A percentile compares a stretch with the other conserved stretches of the same genome.
phyloP scores from a whole-genome alignment of 352 stramenopile genomes.

The Pythium biforme region DNA sequence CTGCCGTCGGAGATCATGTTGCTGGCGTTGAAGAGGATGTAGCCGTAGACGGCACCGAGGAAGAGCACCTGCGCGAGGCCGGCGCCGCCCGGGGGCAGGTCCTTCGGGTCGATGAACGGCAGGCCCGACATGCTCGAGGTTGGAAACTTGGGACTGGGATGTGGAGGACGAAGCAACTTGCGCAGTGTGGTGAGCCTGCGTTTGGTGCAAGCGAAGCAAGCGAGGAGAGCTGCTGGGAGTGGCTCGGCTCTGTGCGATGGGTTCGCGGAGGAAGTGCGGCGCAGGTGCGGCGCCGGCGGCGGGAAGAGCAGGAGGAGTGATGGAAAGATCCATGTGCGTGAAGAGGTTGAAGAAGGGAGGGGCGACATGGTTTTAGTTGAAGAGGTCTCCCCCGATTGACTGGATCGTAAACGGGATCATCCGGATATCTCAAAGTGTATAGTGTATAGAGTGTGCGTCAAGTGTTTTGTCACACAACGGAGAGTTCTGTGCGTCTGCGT shows the following conservation, averaged over 20 bases:
- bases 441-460: conserved; percentile 3
- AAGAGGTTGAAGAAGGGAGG: not conserved
- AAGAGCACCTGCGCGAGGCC: conserved; percentile 92
- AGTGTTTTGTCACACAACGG: not conserved
- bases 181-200: conserved; percentile 13
- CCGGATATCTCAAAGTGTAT: conserved; percentile 5
- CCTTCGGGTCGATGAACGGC: conserved; percentile 87
- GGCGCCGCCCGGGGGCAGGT: conserved; percentile 70
- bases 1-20: conserved; percentile 98
- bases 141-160: not conserved
- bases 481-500: too few relatives aligned
- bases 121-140: conserved; percentile 24
- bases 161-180: conserved; percentile 15
- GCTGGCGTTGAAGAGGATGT: conserved; percentile 95
- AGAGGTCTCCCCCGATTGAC: conserved; percentile 14
- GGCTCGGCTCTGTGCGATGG: conserved; percentile 29
- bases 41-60: conserved; percentile 95
- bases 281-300: conserved; percentile 9
- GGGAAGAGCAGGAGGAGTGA: conserved; percentile 13
- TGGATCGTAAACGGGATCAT: conserved; percentile 21
- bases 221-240: not conserved
- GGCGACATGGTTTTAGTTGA: conserved; percentile 20
- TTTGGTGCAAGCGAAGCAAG: not conserved
- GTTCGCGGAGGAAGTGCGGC: conserved; percentile 18
- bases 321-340: conserved; percentile 1